Conservation (phyloP, 116 monocot species). For the Cymodocea nodosa region DNA sequence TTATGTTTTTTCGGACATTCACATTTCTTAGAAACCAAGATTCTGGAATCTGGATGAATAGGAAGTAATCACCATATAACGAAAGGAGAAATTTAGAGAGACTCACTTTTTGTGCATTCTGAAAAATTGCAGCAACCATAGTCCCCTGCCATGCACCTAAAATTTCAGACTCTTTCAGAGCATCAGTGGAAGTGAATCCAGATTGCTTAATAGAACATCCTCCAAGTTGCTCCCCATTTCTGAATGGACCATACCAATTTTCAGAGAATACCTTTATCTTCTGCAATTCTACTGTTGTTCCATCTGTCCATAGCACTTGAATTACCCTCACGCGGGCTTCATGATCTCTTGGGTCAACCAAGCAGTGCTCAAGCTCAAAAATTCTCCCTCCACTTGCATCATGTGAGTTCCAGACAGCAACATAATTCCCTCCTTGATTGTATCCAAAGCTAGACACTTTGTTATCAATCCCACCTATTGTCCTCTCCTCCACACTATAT, state of each 20-base stretch:
- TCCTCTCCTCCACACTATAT: conserved; percentile 44
- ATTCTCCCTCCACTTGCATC: conserved; percentile 8
- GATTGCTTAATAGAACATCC: conserved; percentile 76
- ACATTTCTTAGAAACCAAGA: no score
- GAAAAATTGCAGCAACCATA: conserved; percentile 18
- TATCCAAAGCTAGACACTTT: conserved; percentile 37
- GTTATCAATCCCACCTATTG: conserved; percentile 17
- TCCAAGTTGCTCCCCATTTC: conserved; percentile 76
- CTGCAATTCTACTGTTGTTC: conserved; percentile 27
- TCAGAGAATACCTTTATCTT: conserved; percentile 63
- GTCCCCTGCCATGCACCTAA: conserved; percentile 43
- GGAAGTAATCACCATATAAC: no score
- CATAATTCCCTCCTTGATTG: conserved; percentile 36
- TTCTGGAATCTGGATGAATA: no score
- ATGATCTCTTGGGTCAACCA: conserved; percentile 42
- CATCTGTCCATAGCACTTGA: conserved; percentile 26
- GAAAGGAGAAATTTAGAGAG: not conserved
- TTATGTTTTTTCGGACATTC: no score
- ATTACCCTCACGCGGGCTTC: conserved; percentile 54
- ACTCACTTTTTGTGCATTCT: conserved; percentile 23
- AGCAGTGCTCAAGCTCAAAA: conserved; percentile 72
- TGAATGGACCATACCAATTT: conserved; percentile 83
- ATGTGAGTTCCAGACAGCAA: conserved; percentile 39
- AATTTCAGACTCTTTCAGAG: conserved; percentile 31
- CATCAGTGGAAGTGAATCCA: conserved; percentile 39